phyloP scores from a whole-genome alignment of 2,329 filamentous ascomycete genomes.

The Trichoderma sp. region DNA sequence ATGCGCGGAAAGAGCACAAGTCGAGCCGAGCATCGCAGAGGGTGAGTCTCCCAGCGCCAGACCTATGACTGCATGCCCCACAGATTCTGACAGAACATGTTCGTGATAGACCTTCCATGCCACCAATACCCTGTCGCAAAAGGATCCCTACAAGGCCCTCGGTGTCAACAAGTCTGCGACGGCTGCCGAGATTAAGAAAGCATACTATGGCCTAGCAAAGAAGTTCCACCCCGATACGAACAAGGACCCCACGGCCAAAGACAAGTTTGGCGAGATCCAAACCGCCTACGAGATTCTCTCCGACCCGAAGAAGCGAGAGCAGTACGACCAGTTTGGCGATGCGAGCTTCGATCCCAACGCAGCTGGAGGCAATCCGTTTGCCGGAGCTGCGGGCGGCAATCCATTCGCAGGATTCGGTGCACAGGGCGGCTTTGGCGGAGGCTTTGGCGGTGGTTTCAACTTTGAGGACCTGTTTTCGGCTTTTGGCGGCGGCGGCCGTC shows the following conservation, averaged over 20 bases:
- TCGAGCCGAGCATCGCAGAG: constrained; percentile 34
- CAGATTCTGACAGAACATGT: constrained; percentile 3
- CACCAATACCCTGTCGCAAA: constrained; percentile 57
- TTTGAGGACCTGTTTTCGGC: constrained; percentile 95
- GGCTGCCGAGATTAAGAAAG: constrained; percentile 90
- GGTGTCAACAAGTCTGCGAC: constrained; percentile 84
- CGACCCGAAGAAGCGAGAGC: constrained; percentile 89
- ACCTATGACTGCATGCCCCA: constrained; percentile 1
- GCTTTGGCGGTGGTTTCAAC: constrained; percentile 83
- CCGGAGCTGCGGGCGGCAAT: constrained; percentile 64
- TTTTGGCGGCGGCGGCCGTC: constrained; percentile 66
- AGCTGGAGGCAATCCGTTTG: constrained; percentile 64
- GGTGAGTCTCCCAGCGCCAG: constrained; percentile 34
- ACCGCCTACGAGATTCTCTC: constrained; percentile 91
- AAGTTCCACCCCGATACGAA: constrained; percentile 98
- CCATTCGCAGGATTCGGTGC: constrained; percentile 62
- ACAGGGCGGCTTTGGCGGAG: constrained; percentile 70
- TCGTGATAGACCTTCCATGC: constrained; percentile 61
- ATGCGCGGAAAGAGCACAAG: constrained; percentile 30
- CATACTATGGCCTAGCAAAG: constrained; percentile 96
- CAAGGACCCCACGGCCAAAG: constrained; percentile 91
- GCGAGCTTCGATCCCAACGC: constrained; percentile 83
- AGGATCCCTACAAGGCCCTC: constrained; percentile 86
- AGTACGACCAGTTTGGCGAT: constrained; percentile 87
- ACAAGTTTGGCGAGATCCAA: constrained; percentile 92